Conservation (phyloP, 202 grass and related monocot species). For the Schoenoplectus triqueter region DNA sequence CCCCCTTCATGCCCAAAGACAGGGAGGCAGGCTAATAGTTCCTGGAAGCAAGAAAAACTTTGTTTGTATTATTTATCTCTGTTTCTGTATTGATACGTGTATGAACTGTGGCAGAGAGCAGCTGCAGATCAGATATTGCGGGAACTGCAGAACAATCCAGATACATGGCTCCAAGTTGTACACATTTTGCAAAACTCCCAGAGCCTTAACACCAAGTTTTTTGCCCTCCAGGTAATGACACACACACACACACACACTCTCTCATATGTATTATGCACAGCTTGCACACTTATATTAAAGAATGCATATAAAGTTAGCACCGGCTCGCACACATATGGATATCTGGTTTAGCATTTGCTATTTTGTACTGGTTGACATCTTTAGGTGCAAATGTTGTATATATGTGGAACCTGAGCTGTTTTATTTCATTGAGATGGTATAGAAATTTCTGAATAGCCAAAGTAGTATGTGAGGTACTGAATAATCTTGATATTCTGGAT, state of each 20-base stretch:
- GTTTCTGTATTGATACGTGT: neutral
- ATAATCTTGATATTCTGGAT: neutral
- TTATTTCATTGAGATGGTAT: neutral
- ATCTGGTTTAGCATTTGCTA: neutral
- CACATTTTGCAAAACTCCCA: conserved; percentile 96
- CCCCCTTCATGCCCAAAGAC: neutral
- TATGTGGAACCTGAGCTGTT: neutral
- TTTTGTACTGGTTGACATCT: neutral
- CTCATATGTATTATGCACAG: conserved; percentile 1
- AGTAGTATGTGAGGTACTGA: neutral
- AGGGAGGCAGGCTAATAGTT: neutral
- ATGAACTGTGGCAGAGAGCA: conserved; percentile 62
- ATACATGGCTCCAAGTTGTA: conserved; percentile 97
- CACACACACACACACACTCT: neutral
- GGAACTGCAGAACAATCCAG: conserved; percentile 93
- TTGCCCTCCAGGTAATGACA: conserved; percentile 86
- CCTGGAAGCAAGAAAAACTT: neutral
- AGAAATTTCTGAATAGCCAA: conserved; percentile 1
- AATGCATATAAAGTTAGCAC: neutral
- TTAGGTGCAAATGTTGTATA: conserved; percentile 16
- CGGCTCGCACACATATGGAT: neutral
- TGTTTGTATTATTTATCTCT: conserved; percentile 17
- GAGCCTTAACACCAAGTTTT: conserved; percentile 97
- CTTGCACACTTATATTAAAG: neutral
- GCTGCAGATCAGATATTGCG: conserved; percentile 87